A percentile compares a stretch with the other conserved stretches of the same genome.
phyloP scores from a whole-genome alignment of 768 basidiomycete genomes.

The Naganishia friedmannii region DNA sequence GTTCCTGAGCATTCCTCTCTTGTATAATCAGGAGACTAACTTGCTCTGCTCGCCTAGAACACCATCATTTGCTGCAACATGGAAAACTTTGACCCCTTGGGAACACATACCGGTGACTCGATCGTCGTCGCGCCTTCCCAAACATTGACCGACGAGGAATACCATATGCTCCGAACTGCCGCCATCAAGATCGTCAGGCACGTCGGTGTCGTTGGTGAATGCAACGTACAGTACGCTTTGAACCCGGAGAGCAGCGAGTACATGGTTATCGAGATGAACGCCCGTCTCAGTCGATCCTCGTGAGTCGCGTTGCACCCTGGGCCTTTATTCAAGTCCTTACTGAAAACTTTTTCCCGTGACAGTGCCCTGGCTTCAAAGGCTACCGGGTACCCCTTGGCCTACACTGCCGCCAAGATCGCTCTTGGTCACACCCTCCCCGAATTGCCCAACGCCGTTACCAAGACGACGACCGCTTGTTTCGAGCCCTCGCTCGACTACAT shows the following conservation, averaged over 20 bases:
- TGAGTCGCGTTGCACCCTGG: constrained; percentile 43
- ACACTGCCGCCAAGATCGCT: constrained; percentile 98
- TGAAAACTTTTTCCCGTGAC: background rate
- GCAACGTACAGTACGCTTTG: constrained; percentile 77
- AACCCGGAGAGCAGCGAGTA: constrained; percentile 90
- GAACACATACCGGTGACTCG: constrained; percentile 97
- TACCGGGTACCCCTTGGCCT: constrained; percentile 96
- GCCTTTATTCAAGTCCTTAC: too few species aligned
- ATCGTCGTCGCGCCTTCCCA: constrained; percentile 99
- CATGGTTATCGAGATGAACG: constrained; percentile 97
- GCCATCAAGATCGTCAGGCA: constrained; percentile 88
- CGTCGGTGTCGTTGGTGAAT: constrained; percentile 54
- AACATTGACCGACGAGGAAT: constrained; percentile 93
- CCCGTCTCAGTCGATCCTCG: constrained; percentile 75
- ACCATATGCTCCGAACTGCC: constrained; percentile 97
- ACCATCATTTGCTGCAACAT: constrained; percentile 90
- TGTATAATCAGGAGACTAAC: background rate
- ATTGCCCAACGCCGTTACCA: constrained; percentile 97
- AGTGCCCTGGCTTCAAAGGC: constrained; percentile 97
- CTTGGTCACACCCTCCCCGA: constrained; percentile 96
- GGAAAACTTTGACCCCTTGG: constrained; percentile 96
- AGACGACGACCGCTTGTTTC: constrained; percentile 98
- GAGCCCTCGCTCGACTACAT: constrained; percentile 99
- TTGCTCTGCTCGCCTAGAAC: constrained; percentile 59
- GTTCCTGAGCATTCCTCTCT: constrained; percentile 46